Conservation (phyloP, 495 filamentous ascomycete species). For the Hypoxylon rickii region DNA sequence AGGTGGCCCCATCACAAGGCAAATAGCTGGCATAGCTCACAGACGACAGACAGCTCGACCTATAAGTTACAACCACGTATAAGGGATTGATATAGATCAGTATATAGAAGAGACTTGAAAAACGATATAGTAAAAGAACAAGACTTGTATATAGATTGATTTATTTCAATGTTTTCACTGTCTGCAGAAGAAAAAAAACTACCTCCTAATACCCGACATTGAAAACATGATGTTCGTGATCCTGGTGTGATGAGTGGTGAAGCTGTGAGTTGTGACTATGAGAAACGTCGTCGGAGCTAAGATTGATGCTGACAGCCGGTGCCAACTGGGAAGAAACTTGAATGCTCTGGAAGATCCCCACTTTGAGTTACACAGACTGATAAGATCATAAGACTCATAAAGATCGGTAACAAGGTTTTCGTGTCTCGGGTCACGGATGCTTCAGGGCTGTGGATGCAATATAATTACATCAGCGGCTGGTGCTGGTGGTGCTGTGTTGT, state of each 20-base stretch:
- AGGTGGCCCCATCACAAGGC: conserved; percentile 5
- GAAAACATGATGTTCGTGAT: conserved; percentile 6
- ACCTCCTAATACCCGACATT: conserved; percentile 10
- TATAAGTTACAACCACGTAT: conserved; percentile 2
- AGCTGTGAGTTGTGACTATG: no score
- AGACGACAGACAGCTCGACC: conserved; percentile 11
- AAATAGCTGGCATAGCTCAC: conserved; percentile 14
- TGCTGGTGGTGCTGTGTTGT: no score
- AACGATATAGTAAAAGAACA: not conserved
- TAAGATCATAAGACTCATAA: no score
- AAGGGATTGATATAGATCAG: not conserved
- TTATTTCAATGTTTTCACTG: conserved; percentile 3
- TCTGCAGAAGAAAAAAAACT: conserved; percentile 4
- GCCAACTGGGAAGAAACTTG: no score
- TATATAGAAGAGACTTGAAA: conserved; percentile 2
- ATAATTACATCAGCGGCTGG: no score
- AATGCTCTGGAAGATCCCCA: no score
- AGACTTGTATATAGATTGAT: conserved; percentile 9
- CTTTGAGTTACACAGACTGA: no score
- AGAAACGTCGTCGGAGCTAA: not conserved
- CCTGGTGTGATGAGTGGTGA: conserved; percentile 1
- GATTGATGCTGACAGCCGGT: not conserved
- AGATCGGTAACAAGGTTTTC: no score
- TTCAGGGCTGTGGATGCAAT: no score
- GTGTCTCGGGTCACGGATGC: no score